Evolutionary conservation across 331 rosid genomes (phyloP).

Genomic region (Quercus phellos): DNA sequence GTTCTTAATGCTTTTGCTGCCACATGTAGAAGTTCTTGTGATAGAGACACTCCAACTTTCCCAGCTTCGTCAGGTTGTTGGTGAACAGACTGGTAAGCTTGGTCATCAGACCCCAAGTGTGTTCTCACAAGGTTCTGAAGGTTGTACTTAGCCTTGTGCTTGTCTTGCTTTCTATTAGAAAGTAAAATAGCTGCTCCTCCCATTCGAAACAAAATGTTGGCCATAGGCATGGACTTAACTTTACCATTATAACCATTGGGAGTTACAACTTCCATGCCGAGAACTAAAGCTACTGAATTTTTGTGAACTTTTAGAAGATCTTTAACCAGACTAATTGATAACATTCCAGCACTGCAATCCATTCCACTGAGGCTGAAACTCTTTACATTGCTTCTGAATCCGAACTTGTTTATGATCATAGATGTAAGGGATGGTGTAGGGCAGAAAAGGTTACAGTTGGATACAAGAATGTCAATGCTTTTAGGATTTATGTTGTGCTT

Average conservation of each 20-base stretch:
- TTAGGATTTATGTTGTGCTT: constrained; percentile 47
- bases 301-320: constrained; percentile 58
- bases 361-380: constrained; percentile 59
- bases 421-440: constrained; percentile 72
- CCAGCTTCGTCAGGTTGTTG: constrained; percentile 49
- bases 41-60: constrained; percentile 45
- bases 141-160: constrained; percentile 41
- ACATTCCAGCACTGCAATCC: constrained; percentile 81
- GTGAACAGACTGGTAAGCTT: constrained; percentile 50
- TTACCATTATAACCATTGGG: constrained; percentile 54
- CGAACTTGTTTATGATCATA: constrained; percentile 54
- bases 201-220: constrained; percentile 62
- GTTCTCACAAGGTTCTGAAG: constrained; percentile 61
- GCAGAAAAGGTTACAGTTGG: constrained; percentile 69
- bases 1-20: constrained; percentile 53
- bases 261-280: constrained; percentile 59
- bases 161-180: constrained; percentile 51
- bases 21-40: constrained; percentile 43
- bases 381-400: constrained; percentile 52
- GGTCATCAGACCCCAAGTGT: constrained; percentile 47
- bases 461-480: constrained; percentile 64
- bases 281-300: constrained; percentile 51
- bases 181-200: constrained; percentile 67
- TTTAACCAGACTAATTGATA: constrained; percentile 56
- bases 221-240: constrained; percentile 49